Conservation (phyloP, 805 yeast species). For the Priceomyces medius region DNA sequence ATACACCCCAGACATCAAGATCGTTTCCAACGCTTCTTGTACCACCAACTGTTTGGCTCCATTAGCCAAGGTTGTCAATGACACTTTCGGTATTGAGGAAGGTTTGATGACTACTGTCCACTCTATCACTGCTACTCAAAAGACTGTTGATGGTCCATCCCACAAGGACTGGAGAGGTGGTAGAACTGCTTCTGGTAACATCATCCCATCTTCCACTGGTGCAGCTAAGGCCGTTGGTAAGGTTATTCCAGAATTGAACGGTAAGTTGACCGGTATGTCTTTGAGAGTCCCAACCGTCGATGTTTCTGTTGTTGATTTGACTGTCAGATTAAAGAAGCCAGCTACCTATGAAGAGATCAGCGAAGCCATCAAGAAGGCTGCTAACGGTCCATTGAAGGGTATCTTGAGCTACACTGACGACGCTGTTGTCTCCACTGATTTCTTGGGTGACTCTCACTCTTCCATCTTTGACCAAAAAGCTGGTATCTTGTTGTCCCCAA, state of each 20-base stretch:
- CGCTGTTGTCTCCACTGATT: slow-evolving; percentile 88
- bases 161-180: slow-evolving; percentile 99
- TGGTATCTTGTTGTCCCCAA: slow-evolving; percentile 82
- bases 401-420: slow-evolving; percentile 89
- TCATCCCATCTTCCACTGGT: slow-evolving; percentile 94
- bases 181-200: slow-evolving; percentile 93
- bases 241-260: slow-evolving; percentile 87
- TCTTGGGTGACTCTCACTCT: slow-evolving; percentile 79
- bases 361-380: slow-evolving; percentile 69
- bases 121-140: slow-evolving; percentile 94
- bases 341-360: slow-evolving; percentile 83
- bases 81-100: slow-evolving; percentile 81
- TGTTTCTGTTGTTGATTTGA: slow-evolving; percentile 90
- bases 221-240: slow-evolving; percentile 98
- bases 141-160: slow-evolving; percentile 96
- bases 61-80: slow-evolving; percentile 85
- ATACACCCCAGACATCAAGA: slow-evolving; percentile 71
- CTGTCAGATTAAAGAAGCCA: slow-evolving; percentile 74
- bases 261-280: slow-evolving; percentile 92
- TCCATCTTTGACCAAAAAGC: slow-evolving; percentile 90
- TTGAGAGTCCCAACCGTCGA: slow-evolving; percentile 93
- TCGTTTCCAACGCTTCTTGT: slow-evolving; percentile 91
- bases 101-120: slow-evolving; percentile 96
- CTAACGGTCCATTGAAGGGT: slow-evolving; percentile 79
- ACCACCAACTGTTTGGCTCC: slow-evolving; percentile 96